Conservation (phyloP, 371 early-diverging fungal genomes). For the Rhizopus delemar region DNA sequence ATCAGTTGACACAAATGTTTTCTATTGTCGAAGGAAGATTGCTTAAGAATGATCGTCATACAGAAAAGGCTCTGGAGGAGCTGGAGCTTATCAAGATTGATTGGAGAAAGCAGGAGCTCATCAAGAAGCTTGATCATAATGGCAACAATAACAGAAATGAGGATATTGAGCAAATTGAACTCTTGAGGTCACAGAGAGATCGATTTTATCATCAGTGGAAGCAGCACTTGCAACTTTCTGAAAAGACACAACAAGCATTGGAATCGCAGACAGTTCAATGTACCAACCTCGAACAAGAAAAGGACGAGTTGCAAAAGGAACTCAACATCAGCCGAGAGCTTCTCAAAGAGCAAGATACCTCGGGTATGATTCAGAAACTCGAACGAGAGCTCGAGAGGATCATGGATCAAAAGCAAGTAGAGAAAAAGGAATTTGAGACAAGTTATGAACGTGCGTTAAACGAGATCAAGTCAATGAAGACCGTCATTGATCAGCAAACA, state of each 20-base stretch:
- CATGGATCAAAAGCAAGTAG: neutral
- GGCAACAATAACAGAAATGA: no score
- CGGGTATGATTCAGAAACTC: conserved; percentile 10
- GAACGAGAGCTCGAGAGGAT: neutral
- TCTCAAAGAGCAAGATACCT: conserved; percentile 6
- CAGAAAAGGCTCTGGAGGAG: neutral
- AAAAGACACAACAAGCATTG: conserved; percentile 3
- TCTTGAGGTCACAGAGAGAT: neutral
- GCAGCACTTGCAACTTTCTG: neutral
- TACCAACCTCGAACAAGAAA: neutral
- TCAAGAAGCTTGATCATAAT: neutral
- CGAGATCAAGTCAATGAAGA: conserved; percentile 5
- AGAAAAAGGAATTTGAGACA: conserved; percentile 8
- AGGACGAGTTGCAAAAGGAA: neutral
- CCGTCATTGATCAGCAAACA: neutral
- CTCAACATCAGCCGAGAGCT: neutral
- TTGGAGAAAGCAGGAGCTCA: neutral
- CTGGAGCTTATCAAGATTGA: neutral
- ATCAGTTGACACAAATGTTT: neutral
- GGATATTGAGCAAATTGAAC: neutral
- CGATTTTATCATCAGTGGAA: conserved; percentile 1
- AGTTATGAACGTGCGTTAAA: conserved; percentile 12
- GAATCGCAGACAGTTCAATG: neutral
- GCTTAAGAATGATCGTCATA: neutral
- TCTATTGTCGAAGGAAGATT: neutral